Base-by-base conservation (phyloP, 2,329 filamentous ascomycete species). In the Colletotrichum chrysophilum region DNA sequence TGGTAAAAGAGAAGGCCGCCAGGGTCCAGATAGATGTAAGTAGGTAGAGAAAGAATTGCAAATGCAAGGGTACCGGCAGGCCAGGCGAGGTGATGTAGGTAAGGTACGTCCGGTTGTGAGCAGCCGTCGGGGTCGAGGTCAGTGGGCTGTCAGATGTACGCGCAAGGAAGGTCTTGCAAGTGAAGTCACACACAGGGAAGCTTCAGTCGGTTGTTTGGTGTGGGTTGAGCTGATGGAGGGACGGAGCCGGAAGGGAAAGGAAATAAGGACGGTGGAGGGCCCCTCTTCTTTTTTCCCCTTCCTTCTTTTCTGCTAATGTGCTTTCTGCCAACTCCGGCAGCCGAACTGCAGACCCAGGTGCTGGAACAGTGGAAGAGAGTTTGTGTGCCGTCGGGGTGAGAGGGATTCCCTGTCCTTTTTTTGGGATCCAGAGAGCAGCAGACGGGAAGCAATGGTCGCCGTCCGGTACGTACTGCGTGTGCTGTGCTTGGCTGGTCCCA, bases 1-100 rank as follows among this genome's bases (percentile, higher is more conserved):
- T 58, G 18, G 30, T 21, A 16, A 24, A 58, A 52, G 10, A 43
- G n/a, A 21, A 34, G 70, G 74, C 74, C 70, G 61, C 74, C 74
- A 76, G 74, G 70, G 74, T 76, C 74, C 70, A 65, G 70, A 60
- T 73, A 64, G 62, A 69, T 48, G 62, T 62, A 69, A 62, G 66
- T 70, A 32, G 65, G 14, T 36, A 18, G 18, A 66, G 36, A 52
- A 52, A 5, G n/a, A 70, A 65, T 62, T 43, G 26, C 62, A 55
- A 67, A 64, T 30, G 43, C 18, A 65, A 52, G 26, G 70, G n/a
- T 28, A 18, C 34, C 34, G 61, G 61, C 13, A 24, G 14, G n/a
- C 9, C 16, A 14, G 55, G 26, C 21, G 55, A 28, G 55, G 55
- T 24, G 55, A 48, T 12, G 55, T 58, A 30, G 24, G 52, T 55